Conservation (phyloP, 306 rosid genomes). For the Sesbania bispinosa region DNA sequence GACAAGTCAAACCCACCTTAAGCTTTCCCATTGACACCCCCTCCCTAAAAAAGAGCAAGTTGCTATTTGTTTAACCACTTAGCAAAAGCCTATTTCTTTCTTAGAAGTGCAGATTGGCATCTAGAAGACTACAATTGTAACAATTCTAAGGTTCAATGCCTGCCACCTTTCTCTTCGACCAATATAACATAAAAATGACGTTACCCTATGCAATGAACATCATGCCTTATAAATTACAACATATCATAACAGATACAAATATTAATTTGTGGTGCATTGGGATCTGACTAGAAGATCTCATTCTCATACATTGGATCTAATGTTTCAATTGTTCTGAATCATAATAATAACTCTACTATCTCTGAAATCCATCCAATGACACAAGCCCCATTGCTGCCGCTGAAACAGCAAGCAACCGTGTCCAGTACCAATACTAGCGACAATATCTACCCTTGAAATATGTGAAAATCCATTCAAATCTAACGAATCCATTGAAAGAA, state of each 20-base stretch:
- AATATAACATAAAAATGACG: neutral
- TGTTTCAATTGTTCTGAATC: neutral
- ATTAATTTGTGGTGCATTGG: constrained; percentile 14
- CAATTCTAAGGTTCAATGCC: neutral
- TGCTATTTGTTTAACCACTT: neutral
- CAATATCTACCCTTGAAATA: constrained; percentile 4
- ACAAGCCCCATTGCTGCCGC: constrained; percentile 1
- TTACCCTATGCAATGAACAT: neutral
- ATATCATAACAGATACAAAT: neutral
- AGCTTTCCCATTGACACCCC: no score
- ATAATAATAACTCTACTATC: neutral
- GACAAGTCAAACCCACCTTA: constrained; percentile 7
- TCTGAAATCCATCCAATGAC: neutral
- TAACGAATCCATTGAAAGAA: no score
- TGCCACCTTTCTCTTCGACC: constrained; percentile 14
- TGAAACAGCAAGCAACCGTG: constrained; percentile 4
- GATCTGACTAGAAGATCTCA: constrained; percentile 30
- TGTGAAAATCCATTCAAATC: constrained; percentile 19
- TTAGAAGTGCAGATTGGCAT: neutral
- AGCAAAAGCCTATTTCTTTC: no score
- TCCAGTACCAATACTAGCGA: neutral
- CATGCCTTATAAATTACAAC: neutral
- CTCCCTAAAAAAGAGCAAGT: neutral
- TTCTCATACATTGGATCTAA: constrained; percentile 30
- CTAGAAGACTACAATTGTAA: neutral